Evolutionary conservation across 164 flowering plant species (phyloP).

Genomic region (Saururus chinensis): DNA sequence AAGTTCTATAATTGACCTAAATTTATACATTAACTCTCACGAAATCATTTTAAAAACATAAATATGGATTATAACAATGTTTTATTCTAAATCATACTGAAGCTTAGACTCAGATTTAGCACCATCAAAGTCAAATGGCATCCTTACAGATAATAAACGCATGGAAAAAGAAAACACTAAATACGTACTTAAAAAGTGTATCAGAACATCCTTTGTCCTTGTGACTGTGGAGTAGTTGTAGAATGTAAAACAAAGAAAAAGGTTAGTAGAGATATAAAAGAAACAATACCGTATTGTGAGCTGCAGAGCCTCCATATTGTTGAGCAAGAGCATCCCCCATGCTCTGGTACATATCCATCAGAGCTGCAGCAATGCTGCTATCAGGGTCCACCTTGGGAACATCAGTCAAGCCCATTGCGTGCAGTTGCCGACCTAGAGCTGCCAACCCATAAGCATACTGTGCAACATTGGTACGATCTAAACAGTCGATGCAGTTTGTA

Average conservation of each 20-base stretch:
- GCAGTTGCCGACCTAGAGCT: slow-evolving; percentile 90
- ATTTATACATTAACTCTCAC: too few relatives aligned
- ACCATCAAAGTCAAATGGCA: too few relatives aligned
- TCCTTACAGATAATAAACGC: too few relatives aligned
- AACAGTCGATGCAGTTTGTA: slow-evolving; percentile 94
- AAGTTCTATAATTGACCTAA: too few relatives aligned
- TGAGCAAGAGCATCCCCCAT: slow-evolving; percentile 99
- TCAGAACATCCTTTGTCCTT: too few relatives aligned
- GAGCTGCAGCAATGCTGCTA: slow-evolving; percentile 84
- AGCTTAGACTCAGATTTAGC: too few relatives aligned
- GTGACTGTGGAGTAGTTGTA: too few relatives aligned
- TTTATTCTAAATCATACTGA: too few relatives aligned
- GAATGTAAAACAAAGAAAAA: background rate
- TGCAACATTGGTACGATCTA: slow-evolving; percentile 98
- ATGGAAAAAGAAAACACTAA: too few relatives aligned
- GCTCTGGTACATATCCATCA: slow-evolving; percentile 93
- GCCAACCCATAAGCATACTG: slow-evolving; percentile 95
- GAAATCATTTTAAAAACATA: too few relatives aligned
- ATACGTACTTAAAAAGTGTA: too few relatives aligned
- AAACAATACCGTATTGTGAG: slow-evolving; percentile 76
- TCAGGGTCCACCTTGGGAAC: slow-evolving; percentile 75
- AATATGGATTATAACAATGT: too few relatives aligned
- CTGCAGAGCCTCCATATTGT: slow-evolving; percentile 98
- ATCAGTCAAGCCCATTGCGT: slow-evolving; percentile 82
- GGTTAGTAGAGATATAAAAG: background rate